Base-by-base conservation (phyloP, 768 basidiomycete species). In the Pulveroboletus ravenelii region DNA sequence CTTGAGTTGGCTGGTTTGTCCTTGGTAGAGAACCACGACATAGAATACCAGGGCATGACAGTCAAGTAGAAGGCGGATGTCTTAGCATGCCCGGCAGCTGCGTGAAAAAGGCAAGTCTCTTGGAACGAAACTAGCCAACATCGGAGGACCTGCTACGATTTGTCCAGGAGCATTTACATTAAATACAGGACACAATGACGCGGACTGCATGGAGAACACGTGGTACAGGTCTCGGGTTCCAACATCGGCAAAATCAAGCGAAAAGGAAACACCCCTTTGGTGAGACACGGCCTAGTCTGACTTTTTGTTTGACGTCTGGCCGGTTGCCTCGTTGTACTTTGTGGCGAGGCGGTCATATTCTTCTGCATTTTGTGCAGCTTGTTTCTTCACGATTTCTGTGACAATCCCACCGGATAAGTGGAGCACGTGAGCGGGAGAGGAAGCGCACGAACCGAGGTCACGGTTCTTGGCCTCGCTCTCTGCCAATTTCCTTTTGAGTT, bases 331-430 rank as follows among this genome's bases (percentile, higher is more conserved):
- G 65, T 89, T 90, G 70, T 83, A 82, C 67, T 84, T 80, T 5
- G 82, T 85, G 1, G 89, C 86, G 47, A 94, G 79, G 47, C 90
- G 77, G 70, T 92, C 85, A 60, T 88, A 93, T 63, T 93, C 89
- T 20, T 73, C 75, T 5, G 82, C 84, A 56, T 93, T 89, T 58
- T 88, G 85, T 1, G 73, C 65, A 0, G 89, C 86, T 66, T 93
- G 91, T 69, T 84, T 87, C 74, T 91, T 90, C 48, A 93, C 67
- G 17, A 84, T 86, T 17, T 83, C 89, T 91, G 58, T 2, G 38
- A 36, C 17, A 17, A 18, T 27, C 30, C 35, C 37, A 18, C 17
- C 10, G 30, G 2, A 51, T 32, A 14, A 49, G 39, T 20, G 30
- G 15, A 51, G 5, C 17, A 18, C 8, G 37, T 2, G 8, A 37